phyloP scores from a whole-genome alignment of 23 red algal species.

The Gracilaria caudata region DNA sequence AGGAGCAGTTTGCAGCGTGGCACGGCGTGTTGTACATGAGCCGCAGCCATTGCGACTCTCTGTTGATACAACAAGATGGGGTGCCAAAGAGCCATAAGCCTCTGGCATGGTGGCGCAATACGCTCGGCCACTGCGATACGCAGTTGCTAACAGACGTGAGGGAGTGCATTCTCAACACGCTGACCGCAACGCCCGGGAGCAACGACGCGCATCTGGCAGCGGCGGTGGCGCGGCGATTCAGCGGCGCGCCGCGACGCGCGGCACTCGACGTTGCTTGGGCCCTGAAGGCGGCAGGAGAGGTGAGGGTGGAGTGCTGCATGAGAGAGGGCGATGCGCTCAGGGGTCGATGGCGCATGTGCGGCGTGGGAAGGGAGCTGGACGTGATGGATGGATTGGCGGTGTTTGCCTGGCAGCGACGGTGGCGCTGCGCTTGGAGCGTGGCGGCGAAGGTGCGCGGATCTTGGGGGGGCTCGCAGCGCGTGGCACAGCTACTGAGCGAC shows the following conservation, averaged over 20 bases:
- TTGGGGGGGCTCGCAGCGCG: not conserved
- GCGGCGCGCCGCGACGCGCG: constrained; percentile 15
- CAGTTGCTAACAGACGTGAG: not conserved
- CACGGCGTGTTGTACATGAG: constrained; percentile 25
- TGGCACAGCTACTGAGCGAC: not conserved
- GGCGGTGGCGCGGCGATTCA: not conserved
- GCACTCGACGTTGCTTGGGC: constrained; percentile 18
- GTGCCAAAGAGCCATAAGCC: not conserved
- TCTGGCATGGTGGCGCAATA: constrained; percentile 9
- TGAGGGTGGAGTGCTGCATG: not conserved
- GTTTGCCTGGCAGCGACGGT: constrained; percentile 12
- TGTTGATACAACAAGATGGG: not conserved
- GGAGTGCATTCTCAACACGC: not conserved
- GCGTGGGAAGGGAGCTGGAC: not conserved
- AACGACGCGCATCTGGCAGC: not conserved
- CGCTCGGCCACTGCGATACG: not conserved
- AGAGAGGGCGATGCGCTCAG: not conserved
- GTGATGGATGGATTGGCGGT: constrained; percentile 9
- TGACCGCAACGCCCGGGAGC: not conserved
- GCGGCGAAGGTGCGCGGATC: not conserved
- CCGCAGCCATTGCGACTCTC: not conserved
- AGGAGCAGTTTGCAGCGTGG: constrained; percentile 22
- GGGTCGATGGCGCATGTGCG: not conserved
- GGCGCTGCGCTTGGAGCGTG: constrained; percentile 22
- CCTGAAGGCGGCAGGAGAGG: not conserved